Base-by-base conservation (phyloP, 2,329 filamentous ascomycete genomes). In the Stagonosporopsis vannaccii region DNA sequence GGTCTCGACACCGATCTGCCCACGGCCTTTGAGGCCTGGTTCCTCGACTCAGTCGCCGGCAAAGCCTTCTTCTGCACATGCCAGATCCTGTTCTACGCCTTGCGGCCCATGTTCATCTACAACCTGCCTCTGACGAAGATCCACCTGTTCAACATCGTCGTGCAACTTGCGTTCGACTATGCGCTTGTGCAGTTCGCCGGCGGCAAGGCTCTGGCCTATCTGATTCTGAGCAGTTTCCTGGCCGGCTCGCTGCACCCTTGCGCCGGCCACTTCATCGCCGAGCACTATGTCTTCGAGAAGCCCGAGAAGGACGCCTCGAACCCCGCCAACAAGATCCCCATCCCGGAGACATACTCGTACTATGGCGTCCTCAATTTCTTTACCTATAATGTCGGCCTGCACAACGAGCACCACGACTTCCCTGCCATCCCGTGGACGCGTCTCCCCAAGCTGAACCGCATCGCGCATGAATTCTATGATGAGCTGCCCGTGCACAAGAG, bases 1-100 rank as follows among this genome's bases (percentile, higher is more conserved):
- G 95, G 95, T 53, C 86, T 99, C 39, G 95, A 99, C 76, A 97
- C 94, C 40, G 95, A 99, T 73, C 88, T 99, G 25, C 95, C 95
- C 22, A 98, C 95, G 17, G 87, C 91, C 44, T 78, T 97, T 46
- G 95, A 99, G 81, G 94, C 92, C 61, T 79, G 96, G 73, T 90
- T 99, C 75, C 88, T 99, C 69, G 91, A 99, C 81, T 97, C 92
- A 7, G 88, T 99, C 68, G 86, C 94, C 17, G 95, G 95, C 76
- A 99, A 99, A 80, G 89, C 95, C 65, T 99, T 99, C 82, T 99
- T 99, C 85, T 94, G 90, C 81, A 99, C 95, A 66, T 99, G 97
- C 81, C 95, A 99, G 79, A 97, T 99, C 77, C 85, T 99, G 75
- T 99, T 99, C 85, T 99, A 99, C 81, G 95, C 95, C 69, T 79